Base-by-base conservation (phyloP, 1,284 basidiomycete genomes). In the Pyrrhoderma lamaoense region DNA sequence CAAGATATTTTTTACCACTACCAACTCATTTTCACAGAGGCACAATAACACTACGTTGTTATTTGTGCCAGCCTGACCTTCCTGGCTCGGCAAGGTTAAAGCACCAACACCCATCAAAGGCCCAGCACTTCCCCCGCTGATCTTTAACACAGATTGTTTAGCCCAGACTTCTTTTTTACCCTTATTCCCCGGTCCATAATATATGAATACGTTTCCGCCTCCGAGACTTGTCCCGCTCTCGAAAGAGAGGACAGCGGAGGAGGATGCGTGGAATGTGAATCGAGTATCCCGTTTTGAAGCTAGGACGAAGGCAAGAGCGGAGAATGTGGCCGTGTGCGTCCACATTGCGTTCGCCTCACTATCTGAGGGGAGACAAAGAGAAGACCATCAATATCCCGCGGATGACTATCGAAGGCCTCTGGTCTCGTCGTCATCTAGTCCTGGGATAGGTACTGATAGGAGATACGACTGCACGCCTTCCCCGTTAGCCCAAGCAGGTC, bases 301-400 rank as follows among this genome's bases (percentile, higher is more conserved):
- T 25, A 99, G 75, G 16, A 98, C 95, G 63, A 97, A 99, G 1
- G 90, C 78, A 3, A 99, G 76, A 0, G 93, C 95, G 3, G 90
- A 85, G 64, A 84, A 91, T 0, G 93, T 96, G 8, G 79, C 74
- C 1, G 67, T 66, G 64, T 98, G 94, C 38, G 59, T 69, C 94
- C 94, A 98, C n/a, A n/a, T n/a, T 22, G 52, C 5, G 67, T 67
- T 40, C 71, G 43, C 8, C 38, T 37, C 35, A 37, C 11, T 16
- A 16, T 11, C 11, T 37, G n/a, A 40, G 38, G 21, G 14, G 38
- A 18, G 14, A 11, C 27, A n/a, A 88, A 92, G 34, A 89, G 67
- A 0, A 83, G 72, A 0, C 93, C 95, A 61, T 98, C 94, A 19
- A 97, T 72, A 44, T 85, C 83, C 81, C 77, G 64, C 92, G 94